A percentile compares a stretch with the other conserved stretches of the same genome.
Evolutionary conservation across 768 basidiomycete genomes (phyloP).

Genomic region (Hygrophorus russula): DNA sequence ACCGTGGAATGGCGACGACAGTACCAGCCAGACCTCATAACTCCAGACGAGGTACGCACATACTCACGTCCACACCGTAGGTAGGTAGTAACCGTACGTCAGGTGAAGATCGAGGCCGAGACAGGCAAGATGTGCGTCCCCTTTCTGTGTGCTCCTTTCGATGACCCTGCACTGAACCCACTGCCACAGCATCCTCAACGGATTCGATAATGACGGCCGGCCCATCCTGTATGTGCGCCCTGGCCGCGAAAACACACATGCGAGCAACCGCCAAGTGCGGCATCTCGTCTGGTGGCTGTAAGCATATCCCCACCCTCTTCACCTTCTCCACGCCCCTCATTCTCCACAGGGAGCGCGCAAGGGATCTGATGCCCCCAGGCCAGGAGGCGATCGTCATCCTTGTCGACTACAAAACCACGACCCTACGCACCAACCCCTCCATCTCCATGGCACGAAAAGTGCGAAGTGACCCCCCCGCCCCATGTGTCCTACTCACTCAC

Average conservation of each 20-base stretch:
- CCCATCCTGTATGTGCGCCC: constrained; percentile 87
- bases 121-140: constrained; percentile 76
- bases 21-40: constrained; percentile 75
- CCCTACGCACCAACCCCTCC: constrained; percentile 75
- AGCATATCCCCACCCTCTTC: constrained; percentile 19
- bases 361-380: constrained; percentile 78
- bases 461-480: neutral
- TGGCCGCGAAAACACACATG: constrained; percentile 75
- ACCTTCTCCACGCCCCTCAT: neutral
- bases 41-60: constrained; percentile 46
- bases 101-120: constrained; percentile 63
- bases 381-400: constrained; percentile 78
- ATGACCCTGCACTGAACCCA: neutral
- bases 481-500: neutral
- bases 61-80: no score
- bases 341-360: constrained; percentile 64
- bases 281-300: constrained; percentile 84
- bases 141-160: no score
- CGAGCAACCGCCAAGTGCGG: constrained; percentile 64
- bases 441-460: constrained; percentile 71
- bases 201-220: constrained; percentile 80
- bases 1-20: constrained; percentile 82
- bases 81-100: no score
- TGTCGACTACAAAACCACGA: constrained; percentile 79
- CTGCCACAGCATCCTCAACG: constrained; percentile 54